Base-by-base conservation (phyloP, 2,329 filamentous ascomycete species). In the Xylaria sp. region DNA sequence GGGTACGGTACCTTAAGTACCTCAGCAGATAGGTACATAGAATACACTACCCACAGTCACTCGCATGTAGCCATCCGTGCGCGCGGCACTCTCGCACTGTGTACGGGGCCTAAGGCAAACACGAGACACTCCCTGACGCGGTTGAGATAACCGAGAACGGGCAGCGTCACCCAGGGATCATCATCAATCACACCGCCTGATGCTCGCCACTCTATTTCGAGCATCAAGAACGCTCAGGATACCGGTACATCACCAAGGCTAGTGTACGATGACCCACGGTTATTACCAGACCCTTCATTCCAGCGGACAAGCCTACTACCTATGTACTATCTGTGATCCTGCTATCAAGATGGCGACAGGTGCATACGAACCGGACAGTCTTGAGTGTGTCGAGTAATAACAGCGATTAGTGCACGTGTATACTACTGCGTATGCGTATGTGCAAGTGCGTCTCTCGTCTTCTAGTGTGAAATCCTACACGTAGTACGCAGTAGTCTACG, bases 191-290 rank as follows among this genome's bases (percentile, higher is more conserved):
- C 66, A 69, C 66, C 66, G 63, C 66, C 61, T 61, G 17, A 56
- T 55, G 38, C 20, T 66, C 36, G 63, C 66, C 66, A 68, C 66
- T 66, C 63, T 66, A 66, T 63, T 68, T 66, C 59, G 33, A 53
- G 66, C 13, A 33, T 47, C n/a, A 39, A 27, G 27, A 53, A 38
- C 50, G 54, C 15, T 49, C n/a, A 65, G 10, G 29, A 29, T 13
- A 29, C 47, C 31, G 13, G 13, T n/a, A n/a, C 27, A 22, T 31
- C 51, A 36, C 42, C 20, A 22, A 44, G 20, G 27, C 10, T n/a
- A n/a, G n/a, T n/a, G n/a, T 47, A 44, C 25, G 36, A 63, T 61
- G 61, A 56, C 36, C 47, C 20, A 22, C 10, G 20, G 6, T 42
- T 15, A 47, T 42, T 29, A 36, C 49, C 15, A 22, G n/a, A 56